phyloP scores from a whole-genome alignment of 1,139 yeast species.

The Scheffersomyces stambukii region DNA sequence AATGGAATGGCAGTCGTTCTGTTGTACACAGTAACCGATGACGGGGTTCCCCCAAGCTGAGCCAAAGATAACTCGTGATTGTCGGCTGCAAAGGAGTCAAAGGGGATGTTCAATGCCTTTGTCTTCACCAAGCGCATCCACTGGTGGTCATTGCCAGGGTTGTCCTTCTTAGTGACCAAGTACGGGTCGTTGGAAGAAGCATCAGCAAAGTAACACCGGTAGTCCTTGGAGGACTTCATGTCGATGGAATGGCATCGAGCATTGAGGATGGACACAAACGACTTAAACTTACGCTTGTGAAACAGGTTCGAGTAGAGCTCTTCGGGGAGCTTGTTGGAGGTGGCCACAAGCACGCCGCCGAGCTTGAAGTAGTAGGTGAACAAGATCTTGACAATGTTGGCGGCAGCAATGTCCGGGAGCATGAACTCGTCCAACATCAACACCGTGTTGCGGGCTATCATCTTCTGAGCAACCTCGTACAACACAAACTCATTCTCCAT shows the following conservation, averaged over 20 bases:
- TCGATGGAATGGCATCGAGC: conserved; percentile 61
- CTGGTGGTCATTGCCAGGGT: conserved; percentile 18
- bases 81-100: conserved; percentile 9
- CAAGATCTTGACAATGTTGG: conserved; percentile 60
- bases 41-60: conserved; percentile 21
- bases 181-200: conserved; percentile 18
- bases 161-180: conserved; percentile 26
- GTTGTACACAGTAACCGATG: conserved; percentile 50
- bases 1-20: conserved; percentile 46
- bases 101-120: conserved; percentile 15
- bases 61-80: conserved; percentile 15
- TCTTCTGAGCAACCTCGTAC: conserved; percentile 63
- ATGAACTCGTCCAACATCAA: conserved; percentile 68
- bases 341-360: conserved; percentile 73
- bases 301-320: conserved; percentile 65
- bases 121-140: conserved; percentile 35
- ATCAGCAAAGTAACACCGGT: conserved; percentile 41
- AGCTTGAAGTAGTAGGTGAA: conserved; percentile 67
- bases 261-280: conserved; percentile 54
- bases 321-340: conserved; percentile 68
- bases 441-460: conserved; percentile 57
- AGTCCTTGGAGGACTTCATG: conserved; percentile 57
- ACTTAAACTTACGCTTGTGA: conserved; percentile 52
- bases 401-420: conserved; percentile 71
- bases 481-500: conserved; percentile 63